These are phyloP conservation scores for Neurospora sp. DNA, from an alignment of 495 filamentous ascomycete species.

Conservation along the genomic window DNA sequence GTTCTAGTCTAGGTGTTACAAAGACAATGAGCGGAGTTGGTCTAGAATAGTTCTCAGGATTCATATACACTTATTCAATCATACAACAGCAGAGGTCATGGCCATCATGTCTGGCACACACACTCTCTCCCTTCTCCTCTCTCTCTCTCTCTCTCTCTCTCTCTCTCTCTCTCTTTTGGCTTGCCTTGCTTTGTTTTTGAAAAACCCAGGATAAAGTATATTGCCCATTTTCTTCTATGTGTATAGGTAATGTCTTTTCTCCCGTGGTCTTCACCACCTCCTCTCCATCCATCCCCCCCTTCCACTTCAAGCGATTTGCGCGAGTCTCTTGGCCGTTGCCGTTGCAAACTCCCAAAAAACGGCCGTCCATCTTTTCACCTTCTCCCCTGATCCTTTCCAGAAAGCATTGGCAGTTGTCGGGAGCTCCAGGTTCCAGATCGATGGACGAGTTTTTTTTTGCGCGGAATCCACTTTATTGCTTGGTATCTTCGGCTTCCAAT, in stretches of 20 bases:
- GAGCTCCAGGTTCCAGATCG: neutral
- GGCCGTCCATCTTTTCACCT: neutral
- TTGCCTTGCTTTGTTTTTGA: neutral
- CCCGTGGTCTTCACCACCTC: no score
- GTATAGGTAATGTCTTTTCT: no score
- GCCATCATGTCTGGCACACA: no score
- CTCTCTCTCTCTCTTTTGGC: accelerated
- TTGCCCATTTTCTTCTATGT: no score
- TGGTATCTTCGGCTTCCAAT: neutral
- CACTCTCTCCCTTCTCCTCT: neutral
- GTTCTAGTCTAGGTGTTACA: no score
- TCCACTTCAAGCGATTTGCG: neutral
- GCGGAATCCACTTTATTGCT: neutral
- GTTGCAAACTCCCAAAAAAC: neutral
- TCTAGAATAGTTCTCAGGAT: no score
- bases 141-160: neutral
- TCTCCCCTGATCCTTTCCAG: neutral
- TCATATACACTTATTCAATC: no score
- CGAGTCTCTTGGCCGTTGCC: neutral
- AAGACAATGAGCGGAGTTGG: no score
- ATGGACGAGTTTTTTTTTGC: neutral
- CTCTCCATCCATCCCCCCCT: no score
- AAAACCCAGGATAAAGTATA: neutral
- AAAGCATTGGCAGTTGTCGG: neutral
- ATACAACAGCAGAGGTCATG: no score